Evolutionary conservation across 2,329 filamentous ascomycete genomes (phyloP).

Genomic region (Diaporthe citriasiana): DNA sequence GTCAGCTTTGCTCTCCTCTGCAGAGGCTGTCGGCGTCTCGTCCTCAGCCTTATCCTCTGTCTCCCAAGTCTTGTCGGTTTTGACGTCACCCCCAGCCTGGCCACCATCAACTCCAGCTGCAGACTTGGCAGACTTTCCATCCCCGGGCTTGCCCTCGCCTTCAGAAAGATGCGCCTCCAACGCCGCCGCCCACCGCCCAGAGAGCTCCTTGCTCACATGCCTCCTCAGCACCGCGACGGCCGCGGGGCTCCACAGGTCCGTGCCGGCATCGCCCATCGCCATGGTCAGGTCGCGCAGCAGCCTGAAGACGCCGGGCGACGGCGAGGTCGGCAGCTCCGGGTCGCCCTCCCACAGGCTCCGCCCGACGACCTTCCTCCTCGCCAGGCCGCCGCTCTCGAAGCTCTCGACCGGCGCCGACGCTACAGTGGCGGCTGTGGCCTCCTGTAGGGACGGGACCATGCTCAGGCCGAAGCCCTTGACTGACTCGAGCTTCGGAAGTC

Average conservation of each 20-base stretch:
- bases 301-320: conserved; percentile 80
- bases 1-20: conserved; percentile 39
- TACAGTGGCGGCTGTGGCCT: conserved; percentile 69
- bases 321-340: conserved; percentile 81
- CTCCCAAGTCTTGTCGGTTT: conserved; percentile 36
- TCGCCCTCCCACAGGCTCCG: conserved; percentile 85
- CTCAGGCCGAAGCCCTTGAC: conserved; percentile 70
- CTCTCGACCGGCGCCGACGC: conserved; percentile 63
- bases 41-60: conserved; percentile 43
- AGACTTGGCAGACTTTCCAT: conserved; percentile 25
- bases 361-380: conserved; percentile 67
- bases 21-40: conserved; percentile 27
- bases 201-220: conserved; percentile 65
- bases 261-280: conserved; percentile 78
- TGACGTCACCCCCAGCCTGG: conserved; percentile 35
- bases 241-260: conserved; percentile 84
- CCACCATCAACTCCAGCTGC: neutral
- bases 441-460: conserved; percentile 75
- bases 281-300: conserved; percentile 76
- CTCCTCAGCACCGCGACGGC: conserved; percentile 75
- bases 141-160: conserved; percentile 43
- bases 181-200: conserved; percentile 61
- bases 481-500: conserved; percentile 68
- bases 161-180: conserved; percentile 52
- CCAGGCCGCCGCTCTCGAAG: conserved; percentile 59